phyloP scores from a whole-genome alignment of 2,329 filamentous ascomycete species.

The Whalleya microplaca region DNA sequence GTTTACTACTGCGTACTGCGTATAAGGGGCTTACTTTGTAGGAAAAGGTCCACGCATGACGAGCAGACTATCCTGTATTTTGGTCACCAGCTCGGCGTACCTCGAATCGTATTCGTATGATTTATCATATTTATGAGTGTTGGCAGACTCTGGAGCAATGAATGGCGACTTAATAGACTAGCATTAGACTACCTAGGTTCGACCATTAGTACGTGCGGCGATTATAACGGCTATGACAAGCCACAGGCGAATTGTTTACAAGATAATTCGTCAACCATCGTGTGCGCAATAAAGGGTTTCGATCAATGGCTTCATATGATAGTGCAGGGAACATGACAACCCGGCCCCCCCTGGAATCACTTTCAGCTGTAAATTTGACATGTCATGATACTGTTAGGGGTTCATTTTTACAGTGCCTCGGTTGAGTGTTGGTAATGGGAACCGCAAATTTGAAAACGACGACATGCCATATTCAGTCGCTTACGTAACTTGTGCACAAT shows the following conservation, averaged over 20 bases:
- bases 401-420: too few species aligned
- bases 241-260: slow-evolving; percentile 10
- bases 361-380: too few species aligned
- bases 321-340: too few species aligned
- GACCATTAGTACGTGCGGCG: slow-evolving; percentile 29
- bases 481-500: neutral
- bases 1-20: slow-evolving; percentile 24
- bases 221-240: slow-evolving; percentile 23
- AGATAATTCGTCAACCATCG: slow-evolving; percentile 18
- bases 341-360: too few species aligned
- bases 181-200: slow-evolving; percentile 26
- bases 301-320: too few species aligned
- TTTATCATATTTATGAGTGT: slow-evolving; percentile 6
- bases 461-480: neutral
- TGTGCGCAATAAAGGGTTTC: too few species aligned
- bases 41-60: slow-evolving; percentile 20
- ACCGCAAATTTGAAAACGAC: neutral
- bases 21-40: too few species aligned
- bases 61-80: slow-evolving; percentile 11
- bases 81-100: slow-evolving; percentile 18
- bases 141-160: neutral
- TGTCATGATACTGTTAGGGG: too few species aligned
- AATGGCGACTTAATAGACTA: slow-evolving; percentile 24
- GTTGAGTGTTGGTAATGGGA: neutral
- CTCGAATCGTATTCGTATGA: slow-evolving; percentile 19